A percentile compares a stretch with the other conserved stretches of the same genome.
Conservation (phyloP, 306 rosid species). For the Cotoneaster glaucophyllus region DNA sequence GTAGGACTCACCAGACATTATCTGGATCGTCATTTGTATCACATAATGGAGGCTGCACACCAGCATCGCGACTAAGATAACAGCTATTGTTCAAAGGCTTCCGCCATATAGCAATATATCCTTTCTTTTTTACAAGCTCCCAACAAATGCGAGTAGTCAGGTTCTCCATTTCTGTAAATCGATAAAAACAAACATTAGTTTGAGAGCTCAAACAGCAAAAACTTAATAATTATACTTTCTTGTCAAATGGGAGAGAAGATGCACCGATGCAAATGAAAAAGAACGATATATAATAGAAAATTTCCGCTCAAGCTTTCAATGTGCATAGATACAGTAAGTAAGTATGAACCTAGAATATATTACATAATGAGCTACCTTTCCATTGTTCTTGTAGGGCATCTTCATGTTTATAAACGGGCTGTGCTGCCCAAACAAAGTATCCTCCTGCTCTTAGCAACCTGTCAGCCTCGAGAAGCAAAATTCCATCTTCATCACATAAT, state of each 20-base stretch:
- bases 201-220: background rate
- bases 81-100: constrained; percentile 77
- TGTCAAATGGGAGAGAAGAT: constrained; percentile 7
- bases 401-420: constrained; percentile 76
- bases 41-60: constrained; percentile 61
- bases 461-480: constrained; percentile 79
- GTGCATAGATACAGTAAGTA: constrained; percentile 1
- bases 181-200: constrained; percentile 16
- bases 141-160: constrained; percentile 68
- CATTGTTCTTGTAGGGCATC: constrained; percentile 65
- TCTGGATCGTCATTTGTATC: constrained; percentile 70
- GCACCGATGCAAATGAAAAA: background rate
- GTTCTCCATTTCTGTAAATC: constrained; percentile 62
- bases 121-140: constrained; percentile 75
- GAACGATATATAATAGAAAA: background rate
- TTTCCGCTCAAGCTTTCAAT: background rate
- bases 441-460: constrained; percentile 88
- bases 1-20: constrained; percentile 60
- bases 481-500: constrained; percentile 59
- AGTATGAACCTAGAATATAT: background rate
- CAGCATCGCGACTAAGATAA: constrained; percentile 54
- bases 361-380: constrained; percentile 54
- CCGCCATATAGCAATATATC: constrained; percentile 79
- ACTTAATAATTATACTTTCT: background rate
- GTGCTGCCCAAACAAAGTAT: constrained; percentile 91